Base-by-base conservation (phyloP, 345 rosid genomes). In the Luvunga scandens region DNA sequence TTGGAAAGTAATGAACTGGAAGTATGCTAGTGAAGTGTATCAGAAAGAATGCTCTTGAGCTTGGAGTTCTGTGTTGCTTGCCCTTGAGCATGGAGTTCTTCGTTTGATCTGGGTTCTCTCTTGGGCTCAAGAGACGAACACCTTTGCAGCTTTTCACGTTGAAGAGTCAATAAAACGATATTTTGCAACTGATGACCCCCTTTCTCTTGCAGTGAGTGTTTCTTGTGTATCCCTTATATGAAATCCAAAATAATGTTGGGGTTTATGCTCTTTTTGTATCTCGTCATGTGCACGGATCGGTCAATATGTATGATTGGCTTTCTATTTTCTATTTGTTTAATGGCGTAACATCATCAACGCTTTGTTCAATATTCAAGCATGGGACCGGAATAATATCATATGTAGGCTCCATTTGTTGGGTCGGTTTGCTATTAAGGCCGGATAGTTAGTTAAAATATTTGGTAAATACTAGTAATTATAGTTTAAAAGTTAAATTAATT, bases 1-100 rank as follows among this genome's bases (percentile, higher is more conserved):
- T 57, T 96, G 99, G 99, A 92, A 87, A 73, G 96, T 95, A 56
- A 84, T 96, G 67, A 91, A 92, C 88, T 96, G 99, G 98, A 92
- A 92, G 76, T 90, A 90, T 82, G 98, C 97, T 0, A 81, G 89
- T 71, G 87, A 89, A 34, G 82, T 89, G 71, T 94, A 90, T 28
- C 88, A 87, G 9, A 89, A 87, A 78, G 93, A 91, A 83, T 80
- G 79, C 84, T 75, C 87, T 45, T 85, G 83, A 88, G 81, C 77
- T 77, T 12, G 53, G 77, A 71, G 70, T 39, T 39, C 33, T 39
- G 18, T 7, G 5, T 48, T 5, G 33, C 12, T 39, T 80, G 78
- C 83, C 76, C 86, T 38, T 85, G 84, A 88, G 81, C 77, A 77
- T 9, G 53, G 75, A 71, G 70, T 38, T 39, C 39, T 33, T 18